Percentiles rank a stretch among this genome's conserved stretches.
These are phyloP conservation scores for Aureobasidium sp. DNA, from an alignment of 2,329 filamentous ascomycete species.

Conservation along the genomic window DNA sequence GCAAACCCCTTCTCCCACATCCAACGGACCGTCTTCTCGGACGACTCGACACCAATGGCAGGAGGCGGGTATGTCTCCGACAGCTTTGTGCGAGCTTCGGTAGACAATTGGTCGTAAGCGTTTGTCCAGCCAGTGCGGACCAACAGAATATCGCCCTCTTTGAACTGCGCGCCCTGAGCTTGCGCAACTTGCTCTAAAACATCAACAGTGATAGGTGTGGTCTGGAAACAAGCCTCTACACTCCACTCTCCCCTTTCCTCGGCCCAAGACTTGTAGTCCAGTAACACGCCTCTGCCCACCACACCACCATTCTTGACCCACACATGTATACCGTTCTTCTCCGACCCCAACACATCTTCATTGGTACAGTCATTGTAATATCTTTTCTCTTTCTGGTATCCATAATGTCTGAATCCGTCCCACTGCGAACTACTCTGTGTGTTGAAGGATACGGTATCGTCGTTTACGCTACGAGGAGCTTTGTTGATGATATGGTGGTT, in stretches of 20 bases:
- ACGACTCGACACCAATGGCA: constrained; percentile 18
- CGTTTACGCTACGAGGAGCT: constrained; percentile 60
- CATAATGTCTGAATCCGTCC: constrained; percentile 62
- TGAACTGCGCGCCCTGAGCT: constrained; percentile 61
- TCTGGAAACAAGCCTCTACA: too few relatives aligned
- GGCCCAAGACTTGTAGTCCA: constrained; percentile 60
- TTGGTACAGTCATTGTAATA: constrained; percentile 44
- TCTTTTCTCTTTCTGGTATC: constrained; percentile 48
- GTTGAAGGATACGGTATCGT: constrained; percentile 67
- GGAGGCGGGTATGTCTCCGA: constrained; percentile 4
- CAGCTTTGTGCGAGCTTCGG: constrained; percentile 27
- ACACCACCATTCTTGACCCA: constrained; percentile 63
- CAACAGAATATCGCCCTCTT: constrained; percentile 64
- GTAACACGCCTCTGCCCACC: constrained; percentile 59
- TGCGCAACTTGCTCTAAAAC: too few relatives aligned
- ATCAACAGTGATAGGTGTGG: too few relatives aligned
- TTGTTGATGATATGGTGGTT: constrained; percentile 61
- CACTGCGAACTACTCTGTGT: constrained; percentile 66
- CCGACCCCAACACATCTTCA: constrained; percentile 42
- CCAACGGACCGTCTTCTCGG: constrained; percentile 22
- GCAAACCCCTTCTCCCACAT: constrained; percentile 51
- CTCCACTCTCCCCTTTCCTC: too few relatives aligned
- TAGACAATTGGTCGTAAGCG: constrained; percentile 64
- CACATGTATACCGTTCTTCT: constrained; percentile 49
- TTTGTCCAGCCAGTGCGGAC: constrained; percentile 70